Evolutionary conservation across 2,329 filamentous ascomycete genomes (phyloP), one percentile per base, ranked within the genome.

Genomic region (Aspergillus chevalieri): DNA sequence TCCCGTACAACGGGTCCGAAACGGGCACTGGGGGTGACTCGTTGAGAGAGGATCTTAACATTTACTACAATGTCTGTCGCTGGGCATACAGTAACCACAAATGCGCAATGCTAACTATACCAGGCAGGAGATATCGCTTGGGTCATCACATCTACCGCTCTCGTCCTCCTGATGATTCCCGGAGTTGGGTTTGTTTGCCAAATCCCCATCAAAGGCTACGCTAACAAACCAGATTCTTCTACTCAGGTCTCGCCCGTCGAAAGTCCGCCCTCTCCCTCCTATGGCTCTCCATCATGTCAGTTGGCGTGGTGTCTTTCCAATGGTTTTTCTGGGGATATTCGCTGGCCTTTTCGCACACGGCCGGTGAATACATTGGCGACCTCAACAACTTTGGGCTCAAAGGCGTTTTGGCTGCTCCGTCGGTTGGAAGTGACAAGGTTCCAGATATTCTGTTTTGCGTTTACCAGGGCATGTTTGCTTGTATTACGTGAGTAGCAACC

Each of bases 281-380:
- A 68, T 91, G 88, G 79, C 79, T 95, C 3, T 87, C 87, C 12
- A 81, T 95, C 74, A 85, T 95, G 74, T 85, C 87, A 14, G 81
- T 86, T 3, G 87, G 82, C 9, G 82, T 94, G 56, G 82, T 90
- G 52, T 85, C 83, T 45, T 94, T 95, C 72, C 89, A 95, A 66
- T 95, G 90, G 89, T 95, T 94, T 76, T 92, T 95, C 76, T 95
- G 89, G 89, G 89, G 89, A 44, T 95, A 89, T 67, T 90, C 86
- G 4, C 73, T 93, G 9, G 82, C 87, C 44, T 93, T 91, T 67
- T 93, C 88, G 14, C 88, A 92, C 70, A 78, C 79, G 2, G 86
- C 86, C 22, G 84, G 85, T 43, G 80, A 76, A 39, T 95, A 82
- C 67, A 87, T 95, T 54, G 89, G 89, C 51, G 78, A 90, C 60